phyloP scores from a whole-genome alignment of 495 filamentous ascomycete species.

The Penicillium taxi region DNA sequence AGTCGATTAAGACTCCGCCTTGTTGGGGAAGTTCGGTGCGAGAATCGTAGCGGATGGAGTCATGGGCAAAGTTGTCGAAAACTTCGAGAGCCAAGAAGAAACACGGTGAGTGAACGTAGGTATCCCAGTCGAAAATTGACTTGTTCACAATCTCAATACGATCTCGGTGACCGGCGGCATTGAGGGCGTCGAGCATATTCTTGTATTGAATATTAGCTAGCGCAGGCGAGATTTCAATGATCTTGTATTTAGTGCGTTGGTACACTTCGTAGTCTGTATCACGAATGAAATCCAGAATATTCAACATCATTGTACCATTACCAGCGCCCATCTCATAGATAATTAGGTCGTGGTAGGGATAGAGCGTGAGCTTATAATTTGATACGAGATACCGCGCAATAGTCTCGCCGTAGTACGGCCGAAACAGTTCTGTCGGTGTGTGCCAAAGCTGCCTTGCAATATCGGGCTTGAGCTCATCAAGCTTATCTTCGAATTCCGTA shows the following conservation, averaged over 20 bases:
- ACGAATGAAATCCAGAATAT: conserved; percentile 94
- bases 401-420: conserved; percentile 93
- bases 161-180: conserved; percentile 62
- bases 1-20: conserved; percentile 77
- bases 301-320: conserved; percentile 95
- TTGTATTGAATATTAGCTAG: conserved; percentile 71
- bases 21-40: conserved; percentile 70
- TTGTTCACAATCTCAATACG: conserved; percentile 91
- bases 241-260: conserved; percentile 82
- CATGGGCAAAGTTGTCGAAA: conserved; percentile 97
- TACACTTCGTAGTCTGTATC: conserved; percentile 86
- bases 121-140: conserved; percentile 90
- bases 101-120: conserved; percentile 77
- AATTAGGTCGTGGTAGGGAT: conserved; percentile 92
- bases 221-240: conserved; percentile 85
- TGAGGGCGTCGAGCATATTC: conserved; percentile 56
- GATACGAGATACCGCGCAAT: conserved; percentile 88
- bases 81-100: conserved; percentile 99
- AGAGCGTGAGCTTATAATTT: conserved; percentile 90
- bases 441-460: conserved; percentile 92
- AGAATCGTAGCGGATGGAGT: conserved; percentile 80
- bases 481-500: conserved; percentile 76
- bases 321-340: conserved; percentile 99
- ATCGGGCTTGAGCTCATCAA: conserved; percentile 63
- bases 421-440: conserved; percentile 94